phyloP scores from a whole-genome alignment of 768 basidiomycete species.

The Auriscalpium vulgare region DNA sequence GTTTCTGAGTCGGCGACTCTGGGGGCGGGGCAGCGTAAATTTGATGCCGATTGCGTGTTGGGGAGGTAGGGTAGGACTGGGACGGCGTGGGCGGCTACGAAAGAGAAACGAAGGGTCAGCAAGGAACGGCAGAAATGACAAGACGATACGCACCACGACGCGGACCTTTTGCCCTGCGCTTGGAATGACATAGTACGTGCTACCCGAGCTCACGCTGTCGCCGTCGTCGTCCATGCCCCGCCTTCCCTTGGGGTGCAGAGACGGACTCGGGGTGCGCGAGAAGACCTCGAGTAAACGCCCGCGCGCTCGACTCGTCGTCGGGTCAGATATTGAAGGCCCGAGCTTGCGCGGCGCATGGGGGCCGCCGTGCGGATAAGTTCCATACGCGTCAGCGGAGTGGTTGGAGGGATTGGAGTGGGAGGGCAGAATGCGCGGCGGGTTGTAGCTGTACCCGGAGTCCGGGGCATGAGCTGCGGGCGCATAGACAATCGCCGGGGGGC shows the following conservation, averaged over 20 bases:
- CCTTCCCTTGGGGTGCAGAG: neutral
- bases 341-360: slow-evolving; percentile 4
- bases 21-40: neutral
- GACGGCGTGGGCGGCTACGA: slow-evolving; percentile 7
- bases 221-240: slow-evolving; percentile 22
- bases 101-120: neutral
- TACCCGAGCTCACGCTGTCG: slow-evolving; percentile 48
- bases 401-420: neutral
- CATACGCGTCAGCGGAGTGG: neutral
- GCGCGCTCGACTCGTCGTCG: slow-evolving; percentile 9
- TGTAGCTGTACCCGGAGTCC: slow-evolving; percentile 10
- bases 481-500: slow-evolving; percentile 11
- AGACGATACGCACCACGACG: slow-evolving; percentile 53
- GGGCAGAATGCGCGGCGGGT: slow-evolving; percentile 8
- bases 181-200: slow-evolving; percentile 71
- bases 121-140: neutral
- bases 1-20: slow-evolving; percentile 4
- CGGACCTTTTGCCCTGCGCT: slow-evolving; percentile 68
- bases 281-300: slow-evolving; percentile 11
- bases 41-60: neutral
- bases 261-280: slow-evolving; percentile 12
- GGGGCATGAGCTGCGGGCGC: slow-evolving; percentile 4
- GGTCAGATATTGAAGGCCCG: slow-evolving; percentile 13
- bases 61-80: slow-evolving; percentile 7
- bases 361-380: slow-evolving; percentile 1